Evolutionary conservation across 2,329 filamentous ascomycete genomes (phyloP), one percentile per base, ranked within the genome.

Genomic region (Plenodomus lindquistii): DNA sequence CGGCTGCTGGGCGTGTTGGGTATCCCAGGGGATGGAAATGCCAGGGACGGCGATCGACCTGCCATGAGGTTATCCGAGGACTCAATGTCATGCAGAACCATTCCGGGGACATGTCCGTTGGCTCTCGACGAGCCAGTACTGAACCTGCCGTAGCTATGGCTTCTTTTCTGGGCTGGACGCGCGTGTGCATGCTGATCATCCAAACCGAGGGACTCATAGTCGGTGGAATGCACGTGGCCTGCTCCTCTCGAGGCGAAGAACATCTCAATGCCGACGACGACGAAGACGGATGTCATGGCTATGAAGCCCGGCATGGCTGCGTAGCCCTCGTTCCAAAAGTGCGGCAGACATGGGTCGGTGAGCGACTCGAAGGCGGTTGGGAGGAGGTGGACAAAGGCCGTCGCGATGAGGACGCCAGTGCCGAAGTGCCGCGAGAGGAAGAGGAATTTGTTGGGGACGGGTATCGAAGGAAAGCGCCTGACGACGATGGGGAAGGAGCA

Each of bases 251-350:
- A 88, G 0, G 91, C 91, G 59, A 97, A 86, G 69, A 91, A 91
- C 75, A 94, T 96, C 72, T 97, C 93, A 43, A 97, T 81, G 2
- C 85, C 83, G 6, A 96, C 89, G 2, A 97, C 91, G 3, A 88
- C 76, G 50, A 76, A 74, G 17, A 75, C 72, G 0, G 72, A 62
- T 3, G 59, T 58, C 71, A 74, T 74, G 39, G 71, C 71, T 41
- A 74, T 66, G 7, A 74, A 49, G 9, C 71, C 71, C 5, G 71
- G 68, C 68, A 73, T 73, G 42, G 71, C 67, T 46, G 70, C 52
- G 42, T 74, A 74, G 44, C 67, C 63, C n/a, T 65, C 42, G 50
- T 67, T 74, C 71, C 71, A 74, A 40, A 74, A 73, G 31, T 52
- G 55, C 13, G 70, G 70, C 1, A 74, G 66, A 56, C 71, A 73